Evolutionary conservation across 1,284 basidiomycete species (phyloP), one percentile per base, ranked within the genome.

Genomic region (Tilletia indica): DNA sequence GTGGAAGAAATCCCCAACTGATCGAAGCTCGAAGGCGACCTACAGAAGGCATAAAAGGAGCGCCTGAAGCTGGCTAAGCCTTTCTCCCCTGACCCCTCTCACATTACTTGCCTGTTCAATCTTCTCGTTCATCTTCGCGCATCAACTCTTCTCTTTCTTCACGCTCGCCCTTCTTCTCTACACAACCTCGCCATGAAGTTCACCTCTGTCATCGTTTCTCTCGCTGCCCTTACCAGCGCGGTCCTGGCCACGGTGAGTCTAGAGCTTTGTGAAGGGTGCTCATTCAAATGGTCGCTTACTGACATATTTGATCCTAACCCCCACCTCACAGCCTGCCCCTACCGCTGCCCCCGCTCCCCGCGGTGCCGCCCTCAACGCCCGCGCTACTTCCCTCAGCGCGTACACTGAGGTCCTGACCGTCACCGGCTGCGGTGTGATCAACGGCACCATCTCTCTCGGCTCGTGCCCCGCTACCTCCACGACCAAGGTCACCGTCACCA

Each of bases 101-200:
- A 49, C 47, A 49, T 12, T n/a, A 49, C 47, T 49, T 49, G 12
- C 47, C 47, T n/a, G 47, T 49, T n/a, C 47, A 49, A 12, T 49
- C 47, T 12, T 49, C 51, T 54, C 31, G 19, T 25, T n/a, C 51
- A 54, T 8, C 6, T 8, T 19, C 51, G 31, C 8, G 51, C n/a
- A 54, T n/a, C 31, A 19, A 25, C 51, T 54, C 48, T n/a, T 14
- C 48, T n/a, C 12, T 49, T 49, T 49, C n/a, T 49, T 49, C 48
- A 49, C 14, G 12, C 48, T 49, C 48, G 48, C n/a, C n/a, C n/a
- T 49, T 12, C 48, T 14, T 49, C n/a, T n/a, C 48, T 19, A n/a
- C 56, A 34, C 4, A n/a, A 25, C 21, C 56, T 58, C 56, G 51
- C 25, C 56, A 58, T 58, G 56, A 58, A 58, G 56, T 58, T 58